Percentiles rank a stretch among this genome's conserved stretches.
Conservation (phyloP, 148 eudicot species). For the Arbutus unedo region DNA sequence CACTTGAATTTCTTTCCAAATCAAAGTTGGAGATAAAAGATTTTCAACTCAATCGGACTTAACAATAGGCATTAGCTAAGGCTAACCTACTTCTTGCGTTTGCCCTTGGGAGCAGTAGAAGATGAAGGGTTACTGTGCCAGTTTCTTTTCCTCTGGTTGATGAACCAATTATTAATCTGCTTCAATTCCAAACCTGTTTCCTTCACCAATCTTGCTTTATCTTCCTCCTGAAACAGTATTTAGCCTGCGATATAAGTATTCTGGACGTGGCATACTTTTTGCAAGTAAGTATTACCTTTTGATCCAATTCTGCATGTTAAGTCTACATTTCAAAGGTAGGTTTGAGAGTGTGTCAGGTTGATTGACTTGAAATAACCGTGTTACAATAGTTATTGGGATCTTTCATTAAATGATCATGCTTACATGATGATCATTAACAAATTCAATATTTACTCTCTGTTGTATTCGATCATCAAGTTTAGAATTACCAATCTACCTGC, state of each 20-base stretch:
- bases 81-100: conserved; percentile 71
- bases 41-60: background rate
- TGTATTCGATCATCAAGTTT: background rate
- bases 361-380: background rate
- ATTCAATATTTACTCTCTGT: background rate
- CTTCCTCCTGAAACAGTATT: conserved; percentile 68
- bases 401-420: background rate
- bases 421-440: background rate
- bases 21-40: conserved; percentile 15
- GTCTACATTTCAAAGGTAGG: background rate
- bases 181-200: conserved; percentile 92
- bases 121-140: conserved; percentile 93
- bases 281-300: background rate
- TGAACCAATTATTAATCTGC: conserved; percentile 97
- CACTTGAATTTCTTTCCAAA: conserved; percentile 32
- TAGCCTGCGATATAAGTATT: background rate
- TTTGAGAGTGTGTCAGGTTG: background rate
- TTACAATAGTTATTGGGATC: background rate
- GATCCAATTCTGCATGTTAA: background rate
- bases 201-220: conserved; percentile 87
- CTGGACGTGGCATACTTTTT: background rate
- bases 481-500: background rate
- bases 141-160: conserved; percentile 90
- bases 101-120: conserved; percentile 61
- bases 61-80: background rate